phyloP scores from a whole-genome alignment of 805 yeast species.

The Lachancea kluyveri region DNA sequence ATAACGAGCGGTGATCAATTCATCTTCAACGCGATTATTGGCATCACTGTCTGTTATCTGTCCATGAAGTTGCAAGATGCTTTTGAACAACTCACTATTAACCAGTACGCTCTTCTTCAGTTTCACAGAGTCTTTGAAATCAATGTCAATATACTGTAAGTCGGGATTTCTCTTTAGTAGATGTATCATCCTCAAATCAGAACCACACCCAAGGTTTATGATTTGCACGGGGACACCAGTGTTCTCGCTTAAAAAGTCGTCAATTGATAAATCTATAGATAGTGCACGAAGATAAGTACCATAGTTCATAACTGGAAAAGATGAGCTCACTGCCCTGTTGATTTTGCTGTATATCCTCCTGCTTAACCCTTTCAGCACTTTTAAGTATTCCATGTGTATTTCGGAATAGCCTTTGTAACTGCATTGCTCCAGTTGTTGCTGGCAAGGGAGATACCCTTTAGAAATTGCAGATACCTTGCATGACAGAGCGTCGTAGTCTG shows the following conservation, averaged over 20 bases:
- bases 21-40: slow-evolving; percentile 2
- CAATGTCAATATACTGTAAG: slow-evolving; percentile 44
- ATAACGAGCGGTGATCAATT: slow-evolving; percentile 17
- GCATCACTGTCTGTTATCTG: not conserved
- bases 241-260: slow-evolving; percentile 34
- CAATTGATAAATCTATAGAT: slow-evolving; percentile 43
- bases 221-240: slow-evolving; percentile 38
- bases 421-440: slow-evolving; percentile 14
- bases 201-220: slow-evolving; percentile 61
- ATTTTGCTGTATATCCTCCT: slow-evolving; percentile 19
- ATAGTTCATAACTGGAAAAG: slow-evolving; percentile 61
- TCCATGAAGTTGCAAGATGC: slow-evolving; percentile 2
- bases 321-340: slow-evolving; percentile 19
- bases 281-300: slow-evolving; percentile 62
- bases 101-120: slow-evolving; percentile 33
- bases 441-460: slow-evolving; percentile 42
- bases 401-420: slow-evolving; percentile 13
- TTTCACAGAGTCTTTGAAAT: slow-evolving; percentile 41
- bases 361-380: slow-evolving; percentile 14
- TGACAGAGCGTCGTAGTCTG: slow-evolving; percentile 68
- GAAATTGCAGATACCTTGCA: slow-evolving; percentile 51
- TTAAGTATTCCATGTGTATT: slow-evolving; percentile 19
- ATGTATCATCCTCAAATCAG: slow-evolving; percentile 50
- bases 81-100: slow-evolving; percentile 7
- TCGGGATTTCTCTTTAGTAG: slow-evolving; percentile 26